These are phyloP conservation scores for Berkeleyomyces basicola DNA, from an alignment of 2,329 filamentous ascomycete species.

Conservation along the genomic window DNA sequence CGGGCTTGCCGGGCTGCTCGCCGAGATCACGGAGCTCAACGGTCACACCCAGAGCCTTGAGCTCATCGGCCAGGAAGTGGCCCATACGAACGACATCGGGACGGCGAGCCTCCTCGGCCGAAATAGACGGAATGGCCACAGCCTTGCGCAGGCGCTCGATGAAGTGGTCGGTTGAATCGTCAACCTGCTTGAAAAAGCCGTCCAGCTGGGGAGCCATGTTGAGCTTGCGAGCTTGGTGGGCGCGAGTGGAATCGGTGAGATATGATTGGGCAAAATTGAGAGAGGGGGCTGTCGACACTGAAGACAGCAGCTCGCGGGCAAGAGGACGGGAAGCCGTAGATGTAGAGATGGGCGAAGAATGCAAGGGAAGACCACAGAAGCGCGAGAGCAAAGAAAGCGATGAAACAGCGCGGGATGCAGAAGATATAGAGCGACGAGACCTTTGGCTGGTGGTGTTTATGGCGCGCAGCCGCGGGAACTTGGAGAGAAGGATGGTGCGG, in stretches of 20 bases:
- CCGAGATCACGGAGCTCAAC: constrained; percentile 78
- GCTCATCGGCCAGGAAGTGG: constrained; percentile 70
- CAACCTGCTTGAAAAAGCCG: constrained; percentile 84
- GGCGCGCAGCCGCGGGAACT: constrained; percentile 8
- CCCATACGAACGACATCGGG: constrained; percentile 95
- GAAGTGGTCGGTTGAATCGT: constrained; percentile 61
- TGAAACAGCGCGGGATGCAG: constrained; percentile 6
- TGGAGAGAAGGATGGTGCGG: constrained; percentile 26
- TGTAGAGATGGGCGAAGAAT: constrained; percentile 3
- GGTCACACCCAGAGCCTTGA: constrained; percentile 66
- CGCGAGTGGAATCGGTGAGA: constrained; percentile 34
- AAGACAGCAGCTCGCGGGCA: constrained; percentile 11
- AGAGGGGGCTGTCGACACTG: not conserved
- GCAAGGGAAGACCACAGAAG: constrained; percentile 10
- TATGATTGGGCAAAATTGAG: constrained; percentile 25
- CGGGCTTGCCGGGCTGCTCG: constrained; percentile 79
- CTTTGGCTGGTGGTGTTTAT: constrained; percentile 3
- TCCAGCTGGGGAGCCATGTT: constrained; percentile 78
- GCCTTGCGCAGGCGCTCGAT: constrained; percentile 82
- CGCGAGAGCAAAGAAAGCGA: constrained; percentile 13
- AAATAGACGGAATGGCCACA: constrained; percentile 92
- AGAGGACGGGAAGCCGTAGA: constrained; percentile 4
- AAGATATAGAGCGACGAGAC: constrained; percentile 8
- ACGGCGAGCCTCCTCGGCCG: constrained; percentile 73
- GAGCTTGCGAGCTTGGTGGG: constrained; percentile 44